These are phyloP conservation scores for Centaurea solstitialis DNA, from an alignment of 129 eudicot species.

Conservation along the genomic window DNA sequence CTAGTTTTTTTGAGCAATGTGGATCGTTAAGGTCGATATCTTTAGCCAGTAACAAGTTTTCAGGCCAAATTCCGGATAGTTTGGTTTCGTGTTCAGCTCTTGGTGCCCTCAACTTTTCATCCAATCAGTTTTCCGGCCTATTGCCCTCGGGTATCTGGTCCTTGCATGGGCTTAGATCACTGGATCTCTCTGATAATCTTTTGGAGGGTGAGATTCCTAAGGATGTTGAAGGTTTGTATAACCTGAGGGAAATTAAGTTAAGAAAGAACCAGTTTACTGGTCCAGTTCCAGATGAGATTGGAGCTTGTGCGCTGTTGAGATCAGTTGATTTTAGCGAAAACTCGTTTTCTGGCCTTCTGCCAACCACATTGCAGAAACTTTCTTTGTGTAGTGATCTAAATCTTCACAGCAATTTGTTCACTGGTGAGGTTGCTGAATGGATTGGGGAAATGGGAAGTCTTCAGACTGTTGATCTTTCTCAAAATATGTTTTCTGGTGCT, in stretches of 20 bases:
- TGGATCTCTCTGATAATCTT: constrained; percentile 73
- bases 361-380: constrained; percentile 69
- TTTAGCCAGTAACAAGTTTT: constrained; percentile 58
- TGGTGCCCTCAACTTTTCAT: constrained; percentile 57
- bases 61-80: constrained; percentile 71
- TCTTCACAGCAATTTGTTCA: constrained; percentile 52
- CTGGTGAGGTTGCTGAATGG: constrained; percentile 68
- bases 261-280: constrained; percentile 64
- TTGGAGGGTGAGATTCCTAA: constrained; percentile 73
- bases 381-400: constrained; percentile 46
- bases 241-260: constrained; percentile 55
- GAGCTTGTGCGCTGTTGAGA: constrained; percentile 65
- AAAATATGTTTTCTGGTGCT: constrained; percentile 56
- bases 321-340: constrained; percentile 77
- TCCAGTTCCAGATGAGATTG: constrained; percentile 67
- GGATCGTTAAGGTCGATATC: constrained; percentile 71
- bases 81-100: constrained; percentile 64
- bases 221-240: constrained; percentile 60
- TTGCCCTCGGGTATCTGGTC: constrained; percentile 68
- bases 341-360: constrained; percentile 62
- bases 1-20: constrained; percentile 70
- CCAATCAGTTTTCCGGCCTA: constrained; percentile 71
- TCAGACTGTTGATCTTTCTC: constrained; percentile 69
- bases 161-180: constrained; percentile 60
- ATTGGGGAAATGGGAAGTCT: constrained; percentile 75